Evolutionary conservation across 495 filamentous ascomycete species (phyloP), one percentile per base, ranked within the genome.

Genomic region (Annulohypoxylon moriforme): DNA sequence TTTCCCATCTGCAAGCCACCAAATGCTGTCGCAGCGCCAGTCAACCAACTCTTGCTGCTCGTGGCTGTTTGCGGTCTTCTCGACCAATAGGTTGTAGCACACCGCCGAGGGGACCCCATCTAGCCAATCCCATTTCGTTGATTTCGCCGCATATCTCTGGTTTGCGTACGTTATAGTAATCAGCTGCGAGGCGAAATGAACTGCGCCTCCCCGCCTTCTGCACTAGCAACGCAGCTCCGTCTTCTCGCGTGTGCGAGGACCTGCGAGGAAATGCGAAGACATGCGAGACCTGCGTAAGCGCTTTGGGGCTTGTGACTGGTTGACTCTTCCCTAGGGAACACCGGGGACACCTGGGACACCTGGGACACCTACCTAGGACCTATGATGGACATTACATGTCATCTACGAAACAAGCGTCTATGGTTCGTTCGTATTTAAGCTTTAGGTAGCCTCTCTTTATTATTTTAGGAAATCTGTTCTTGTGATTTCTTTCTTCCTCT

Each of bases 171-270:
- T n/a, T 44, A 24, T 24, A 53, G 44, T 53, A 60, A 60, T 53
- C 65, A 61, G 20, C 56, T 61, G 49, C 64, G 56, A 60, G 57
- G 66, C 66, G 18, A 50, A 57, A 55, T 62, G 58, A 25, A 49
- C 66, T 68, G 66, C 59, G 67, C 67, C 67, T 58, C 67, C 31
- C 25, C 33, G 31, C 36, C 50, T 16, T 18, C 50, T 16, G 4
- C 50, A 8, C 50, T 52, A 52, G 25, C 49, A 31, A 31, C 47
- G 49, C 49, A 31, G 1, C 25, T 8, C n/a, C 49, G 20, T 6
- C 6, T 31, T 18, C 14, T 42, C 34, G 25, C 55, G 42, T 49
- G 18, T 20, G 7, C 46, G 5, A 27, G 18, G 16, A 49, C 46
- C 6, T 49, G 24, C 46, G 46, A 27, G 8, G n/a, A 42, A 14